These are phyloP conservation scores for Brassica cretica DNA, from an alignment of 345 rosid genomes.

Conservation along the genomic window DNA sequence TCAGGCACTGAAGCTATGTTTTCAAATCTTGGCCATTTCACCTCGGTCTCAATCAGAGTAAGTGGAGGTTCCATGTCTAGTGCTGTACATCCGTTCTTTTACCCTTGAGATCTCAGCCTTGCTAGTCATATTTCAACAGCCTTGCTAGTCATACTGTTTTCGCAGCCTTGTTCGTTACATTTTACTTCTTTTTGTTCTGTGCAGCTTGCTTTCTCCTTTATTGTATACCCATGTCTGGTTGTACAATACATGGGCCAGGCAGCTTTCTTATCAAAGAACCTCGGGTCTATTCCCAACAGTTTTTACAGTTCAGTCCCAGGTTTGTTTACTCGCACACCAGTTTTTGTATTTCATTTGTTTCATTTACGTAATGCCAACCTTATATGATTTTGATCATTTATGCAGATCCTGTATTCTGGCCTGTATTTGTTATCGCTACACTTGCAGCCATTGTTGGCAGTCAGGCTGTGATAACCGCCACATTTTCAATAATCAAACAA, in stretches of 20 bases:
- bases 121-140: conserved; percentile 15
- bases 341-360: conserved; percentile 4
- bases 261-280: conserved; percentile 82
- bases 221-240: conserved; percentile 89
- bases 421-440: conserved; percentile 83
- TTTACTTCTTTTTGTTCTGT: conserved; percentile 27
- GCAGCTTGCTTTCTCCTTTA: conserved; percentile 79
- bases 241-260: conserved; percentile 99
- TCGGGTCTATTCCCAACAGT: conserved; percentile 45
- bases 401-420: conserved; percentile 82
- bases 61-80: conserved; percentile 29
- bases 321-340: conserved; percentile 37
- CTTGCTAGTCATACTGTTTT: neutral
- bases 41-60: conserved; percentile 81
- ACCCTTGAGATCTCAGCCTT: conserved; percentile 11
- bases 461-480: conserved; percentile 86
- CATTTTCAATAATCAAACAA: conserved; percentile 86
- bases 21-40: conserved; percentile 96
- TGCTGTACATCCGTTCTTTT: conserved; percentile 20
- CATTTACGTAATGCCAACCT: conserved; percentile 16
- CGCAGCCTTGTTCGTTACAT: conserved; percentile 21
- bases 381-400: conserved; percentile 27
- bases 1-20: conserved; percentile 97
- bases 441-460: conserved; percentile 92
- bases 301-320: conserved; percentile 85